Conservation (phyloP, 2,329 filamentous ascomycete species). For the Aspergillus sp. region DNA sequence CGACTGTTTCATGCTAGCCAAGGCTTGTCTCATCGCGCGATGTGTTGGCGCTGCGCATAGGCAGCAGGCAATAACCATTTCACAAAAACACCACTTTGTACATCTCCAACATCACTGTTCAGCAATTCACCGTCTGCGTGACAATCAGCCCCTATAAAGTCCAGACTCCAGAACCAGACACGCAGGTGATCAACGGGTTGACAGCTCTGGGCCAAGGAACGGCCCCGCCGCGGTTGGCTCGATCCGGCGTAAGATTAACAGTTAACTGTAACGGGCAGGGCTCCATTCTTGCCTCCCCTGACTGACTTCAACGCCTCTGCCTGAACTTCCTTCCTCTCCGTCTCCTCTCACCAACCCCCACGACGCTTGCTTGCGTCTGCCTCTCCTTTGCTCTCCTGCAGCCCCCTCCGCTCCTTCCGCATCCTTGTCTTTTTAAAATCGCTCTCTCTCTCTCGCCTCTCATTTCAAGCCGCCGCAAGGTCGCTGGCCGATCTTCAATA, state of each 20-base stretch:
- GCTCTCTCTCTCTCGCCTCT: conserved; percentile 1
- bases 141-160: background rate
- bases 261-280: background rate
- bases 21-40: conserved; percentile 4
- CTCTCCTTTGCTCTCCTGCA: background rate
- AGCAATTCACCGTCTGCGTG: background rate
- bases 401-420: background rate
- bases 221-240: background rate
- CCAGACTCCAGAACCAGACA: background rate
- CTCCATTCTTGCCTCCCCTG: background rate
- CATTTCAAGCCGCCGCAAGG: conserved; percentile 14
- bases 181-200: background rate
- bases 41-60: conserved; percentile 3
- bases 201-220: background rate
- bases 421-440: background rate
- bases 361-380: conserved; percentile 1
- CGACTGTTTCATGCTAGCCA: background rate
- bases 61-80: background rate
- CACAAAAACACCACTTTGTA: background rate
- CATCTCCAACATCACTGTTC: background rate
- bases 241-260: background rate
- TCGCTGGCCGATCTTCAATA: conserved; percentile 29
- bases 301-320: background rate
- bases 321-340: background rate
- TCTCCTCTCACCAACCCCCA: background rate